Evolutionary conservation across 805 yeast genomes (phyloP), one percentile per base, ranked within the genome.

Genomic region (Nakazawaea anatomiae): DNA sequence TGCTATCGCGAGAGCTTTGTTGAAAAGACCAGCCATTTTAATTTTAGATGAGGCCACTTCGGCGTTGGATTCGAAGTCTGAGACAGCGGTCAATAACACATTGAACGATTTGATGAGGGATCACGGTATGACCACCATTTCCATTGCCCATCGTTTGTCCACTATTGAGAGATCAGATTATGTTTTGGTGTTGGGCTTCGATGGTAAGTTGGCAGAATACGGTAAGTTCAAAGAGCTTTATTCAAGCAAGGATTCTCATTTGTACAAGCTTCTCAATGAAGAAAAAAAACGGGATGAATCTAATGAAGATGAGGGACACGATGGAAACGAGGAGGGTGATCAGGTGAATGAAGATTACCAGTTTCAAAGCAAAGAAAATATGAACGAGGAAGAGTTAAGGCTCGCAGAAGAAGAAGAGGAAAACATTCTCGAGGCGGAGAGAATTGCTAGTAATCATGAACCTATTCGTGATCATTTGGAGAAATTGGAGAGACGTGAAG

Each of bases 41-140:
- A 80, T 89, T 39, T 67, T 88, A 52, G 96, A 88, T 61, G 96
- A 89, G 64, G 96, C 97, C 7, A 92, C 98, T 0, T 88, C 96
- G 39, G 98, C 97, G 0, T 72, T 92, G 40, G 98, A 92, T 61
- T 80, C 94, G 32, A 89, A 87, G 51, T 84, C 91, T 60, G 98
- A 92, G 62, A 83, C 85, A 57, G 79, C 87, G 6, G 95, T 92
- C 40, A 90, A 91, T 65, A 77, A 76, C 47, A 89, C 95, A 7
- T 69, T 91, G 52, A 67, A 74, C 25, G 68, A 74, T 44, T 72
- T 92, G 52, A 75, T 79, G 65, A 61, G 68, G 30, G 75, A 80
- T 41, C 79, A 84, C 36, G 69, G 80, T 12, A 87, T 96, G 25
- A 82, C 91, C 4, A 76, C 87, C 4, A 86, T 92, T 40, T 87